phyloP scores from a whole-genome alignment of 306 rosid species.

The Lotus japonicus region DNA sequence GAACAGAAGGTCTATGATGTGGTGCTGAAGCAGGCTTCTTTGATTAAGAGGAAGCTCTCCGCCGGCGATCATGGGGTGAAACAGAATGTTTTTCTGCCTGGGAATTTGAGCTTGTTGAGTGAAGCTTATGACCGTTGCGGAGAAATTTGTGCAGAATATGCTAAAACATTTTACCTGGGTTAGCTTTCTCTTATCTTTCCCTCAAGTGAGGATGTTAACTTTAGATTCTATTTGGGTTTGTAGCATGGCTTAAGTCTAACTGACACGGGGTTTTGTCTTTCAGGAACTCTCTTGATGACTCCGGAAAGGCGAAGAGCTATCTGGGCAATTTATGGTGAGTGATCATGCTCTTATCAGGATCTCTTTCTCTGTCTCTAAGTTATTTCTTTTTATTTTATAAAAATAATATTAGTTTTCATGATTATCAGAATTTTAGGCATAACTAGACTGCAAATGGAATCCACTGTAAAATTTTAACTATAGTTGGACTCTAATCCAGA shows the following conservation, averaged over 20 bases:
- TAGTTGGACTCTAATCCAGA: not conserved
- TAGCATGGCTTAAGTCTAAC: constrained; percentile 10
- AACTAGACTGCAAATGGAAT: not conserved
- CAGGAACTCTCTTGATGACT: constrained; percentile 86
- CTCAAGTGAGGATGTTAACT: constrained; percentile 32
- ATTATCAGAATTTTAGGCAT: not conserved
- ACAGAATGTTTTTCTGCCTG: constrained; percentile 55
- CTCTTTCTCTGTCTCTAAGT: not conserved
- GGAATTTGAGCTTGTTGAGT: constrained; percentile 49
- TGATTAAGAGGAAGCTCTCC: constrained; percentile 56
- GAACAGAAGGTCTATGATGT: constrained; percentile 71
- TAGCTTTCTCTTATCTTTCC: constrained; percentile 41
- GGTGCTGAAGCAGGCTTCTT: constrained; percentile 66
- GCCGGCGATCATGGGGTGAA: constrained; percentile 43
- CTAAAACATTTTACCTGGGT: constrained; percentile 60
- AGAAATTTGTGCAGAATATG: constrained; percentile 56
- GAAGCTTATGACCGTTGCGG: constrained; percentile 62
- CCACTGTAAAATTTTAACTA: not conserved
- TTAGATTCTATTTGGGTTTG: constrained; percentile 7
- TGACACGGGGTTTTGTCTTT: constrained; percentile 12
- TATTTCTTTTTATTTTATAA: not conserved
- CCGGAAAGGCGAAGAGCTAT: constrained; percentile 75
- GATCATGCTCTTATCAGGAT: constrained; percentile 9
- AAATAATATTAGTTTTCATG: not conserved
- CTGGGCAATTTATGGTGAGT: constrained; percentile 91